These are phyloP conservation scores for Golubevia sp. DNA, from an alignment of 1,284 basidiomycete species.

Conservation along the genomic window DNA sequence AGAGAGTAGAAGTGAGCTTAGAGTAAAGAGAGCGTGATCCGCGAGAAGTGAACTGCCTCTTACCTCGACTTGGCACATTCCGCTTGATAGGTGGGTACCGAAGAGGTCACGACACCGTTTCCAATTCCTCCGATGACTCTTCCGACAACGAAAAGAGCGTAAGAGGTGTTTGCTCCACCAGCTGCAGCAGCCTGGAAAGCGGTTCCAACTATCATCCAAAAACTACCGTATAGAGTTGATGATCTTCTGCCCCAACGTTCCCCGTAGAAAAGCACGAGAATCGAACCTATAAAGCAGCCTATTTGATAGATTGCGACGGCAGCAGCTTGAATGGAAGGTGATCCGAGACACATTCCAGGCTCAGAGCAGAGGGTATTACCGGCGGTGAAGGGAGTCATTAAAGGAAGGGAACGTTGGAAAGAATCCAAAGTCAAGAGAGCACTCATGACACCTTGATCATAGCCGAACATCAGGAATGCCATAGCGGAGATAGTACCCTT, in stretches of 20 bases:
- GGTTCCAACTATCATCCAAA: constrained; percentile 5
- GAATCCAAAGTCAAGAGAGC: constrained; percentile 1
- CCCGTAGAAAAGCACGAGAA: constrained; percentile 23
- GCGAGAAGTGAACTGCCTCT: too few relatives aligned
- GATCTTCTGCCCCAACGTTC: constrained; percentile 23
- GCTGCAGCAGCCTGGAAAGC: background rate
- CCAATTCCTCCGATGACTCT: constrained; percentile 5
- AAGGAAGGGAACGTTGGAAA: constrained; percentile 1
- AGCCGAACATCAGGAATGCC: constrained; percentile 21
- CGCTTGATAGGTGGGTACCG: constrained; percentile 3
- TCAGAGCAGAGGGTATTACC: background rate
- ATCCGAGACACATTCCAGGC: background rate
- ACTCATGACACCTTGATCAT: constrained; percentile 15
- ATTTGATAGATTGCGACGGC: constrained; percentile 24
- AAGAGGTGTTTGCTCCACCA: background rate
- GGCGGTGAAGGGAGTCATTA: constrained; percentile 1
- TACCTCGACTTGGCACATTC: constrained; percentile 1
- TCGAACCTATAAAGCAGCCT: constrained; percentile 26
- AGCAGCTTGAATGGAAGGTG: constrained; percentile 2
- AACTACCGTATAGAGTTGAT: background rate
- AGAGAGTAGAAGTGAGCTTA: too few relatives aligned
- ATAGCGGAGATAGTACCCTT: constrained; percentile 10
- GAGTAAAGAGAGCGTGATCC: too few relatives aligned
- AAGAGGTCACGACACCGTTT: constrained; percentile 5
- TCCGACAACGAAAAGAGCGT: constrained; percentile 3